Evolutionary conservation across 371 early-diverging fungal genomes (phyloP).

Genomic region (Lichtheimia ornata): DNA sequence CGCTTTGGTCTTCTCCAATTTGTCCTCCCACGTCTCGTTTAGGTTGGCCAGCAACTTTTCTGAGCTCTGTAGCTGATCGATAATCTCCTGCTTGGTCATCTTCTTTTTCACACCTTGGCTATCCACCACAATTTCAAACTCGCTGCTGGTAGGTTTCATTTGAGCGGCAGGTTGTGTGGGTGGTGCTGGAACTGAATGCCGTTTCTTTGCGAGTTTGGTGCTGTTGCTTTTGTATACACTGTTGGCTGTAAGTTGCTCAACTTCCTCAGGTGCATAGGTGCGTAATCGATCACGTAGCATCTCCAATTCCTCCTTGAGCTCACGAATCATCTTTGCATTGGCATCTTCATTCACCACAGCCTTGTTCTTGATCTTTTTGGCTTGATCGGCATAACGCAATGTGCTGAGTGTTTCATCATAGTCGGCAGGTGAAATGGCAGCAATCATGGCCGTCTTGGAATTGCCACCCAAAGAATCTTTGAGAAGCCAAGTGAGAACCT

Average conservation of each 20-base stretch:
- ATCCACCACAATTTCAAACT: constrained; percentile 51
- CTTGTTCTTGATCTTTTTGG: constrained; percentile 90
- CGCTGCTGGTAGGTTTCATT: constrained; percentile 15
- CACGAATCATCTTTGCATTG: constrained; percentile 80
- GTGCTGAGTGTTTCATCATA: constrained; percentile 93
- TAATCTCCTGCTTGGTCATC: constrained; percentile 60
- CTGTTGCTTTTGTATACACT: constrained; percentile 20
- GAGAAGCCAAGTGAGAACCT: constrained; percentile 89
- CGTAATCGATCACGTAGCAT: constrained; percentile 67
- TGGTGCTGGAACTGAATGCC: constrained; percentile 11
- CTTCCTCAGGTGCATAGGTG: constrained; percentile 62
- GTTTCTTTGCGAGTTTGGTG: constrained; percentile 3
- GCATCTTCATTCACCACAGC: constrained; percentile 94
- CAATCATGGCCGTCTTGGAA: constrained; percentile 93
- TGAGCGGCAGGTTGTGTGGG: constrained; percentile 5
- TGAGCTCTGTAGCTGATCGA: constrained; percentile 81
- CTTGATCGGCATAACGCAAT: constrained; percentile 93
- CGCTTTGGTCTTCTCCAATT: constrained; percentile 70
- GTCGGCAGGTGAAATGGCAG: constrained; percentile 82
- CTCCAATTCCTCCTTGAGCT: constrained; percentile 84
- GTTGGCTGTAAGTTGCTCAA: constrained; percentile 30
- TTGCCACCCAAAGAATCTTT: constrained; percentile 95
- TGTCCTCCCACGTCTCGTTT: constrained; percentile 88
- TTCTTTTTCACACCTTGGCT: constrained; percentile 52
- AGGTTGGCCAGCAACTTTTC: constrained; percentile 88